Evolutionary conservation across 306 rosid genomes (phyloP), one percentile per base, ranked within the genome.

Genomic region (Dalbergia cultrata): DNA sequence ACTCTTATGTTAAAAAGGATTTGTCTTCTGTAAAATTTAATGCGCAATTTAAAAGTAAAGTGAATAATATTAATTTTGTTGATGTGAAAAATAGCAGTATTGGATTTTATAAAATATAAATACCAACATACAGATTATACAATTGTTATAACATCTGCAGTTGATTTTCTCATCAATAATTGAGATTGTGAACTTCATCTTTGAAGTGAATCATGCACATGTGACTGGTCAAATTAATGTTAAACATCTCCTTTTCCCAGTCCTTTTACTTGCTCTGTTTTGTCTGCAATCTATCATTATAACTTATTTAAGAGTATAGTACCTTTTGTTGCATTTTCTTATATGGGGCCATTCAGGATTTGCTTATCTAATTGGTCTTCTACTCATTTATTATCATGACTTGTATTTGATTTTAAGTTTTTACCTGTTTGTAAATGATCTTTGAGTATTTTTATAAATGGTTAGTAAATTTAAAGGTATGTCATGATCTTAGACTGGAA

Each of bases 241-340:
- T 43, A 43, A 2, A 43, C 47, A 7, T 43, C 47, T 43, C 10
- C 47, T 43, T 43, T 43, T 43, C 47, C 34, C 12, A 14, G 8
- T 67, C 19, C 37, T 21, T 21, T 21, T 65, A 35, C n/a, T 14
- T 13, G 22, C 43, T 49, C 3, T 69, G 37, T 26, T 16, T 22
- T 69, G 22, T 70, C 13, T 19, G 0, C 49, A 71, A 8, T 41
- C 58, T 21, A 35, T 72, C 11, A 77, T 26, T 21, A 61, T 60
- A 21, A 35, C 65, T 49, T 52, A 0, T 41, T 53, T 13, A 53
- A 76, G 63, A 16, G 41, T 69, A 37, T 9, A 67, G 33, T 33
- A 9, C 8, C 13, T 67, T 61, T 62, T 19, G 70, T 75, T 43
- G 69, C 11, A 75, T 52, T 62, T 80, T 33, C 41, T 26, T 17